A percentile compares a stretch with the other conserved stretches of the same genome.
These are phyloP conservation scores for Blastocrithidia nonstop DNA, from an alignment of 208 protist species.

Conservation along the genomic window DNA sequence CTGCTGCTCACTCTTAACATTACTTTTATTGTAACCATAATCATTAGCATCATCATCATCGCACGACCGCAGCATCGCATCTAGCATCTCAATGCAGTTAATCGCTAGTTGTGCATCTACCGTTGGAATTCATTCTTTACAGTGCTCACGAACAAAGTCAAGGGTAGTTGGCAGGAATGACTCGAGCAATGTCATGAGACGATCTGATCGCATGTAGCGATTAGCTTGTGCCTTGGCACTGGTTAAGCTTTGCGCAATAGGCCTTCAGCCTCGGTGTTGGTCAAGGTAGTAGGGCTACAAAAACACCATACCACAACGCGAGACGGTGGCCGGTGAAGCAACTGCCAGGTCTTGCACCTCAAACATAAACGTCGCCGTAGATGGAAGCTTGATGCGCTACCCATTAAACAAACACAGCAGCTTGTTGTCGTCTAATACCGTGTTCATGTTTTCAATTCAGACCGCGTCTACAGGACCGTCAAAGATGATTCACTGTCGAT, in stretches of 20 bases:
- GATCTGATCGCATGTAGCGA: conserved; percentile 25
- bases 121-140: conserved; percentile 80
- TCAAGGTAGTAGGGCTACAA: conserved; percentile 89
- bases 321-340: conserved; percentile 97
- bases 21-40: conserved; percentile 4
- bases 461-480: conserved; percentile 98
- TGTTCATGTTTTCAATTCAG: conserved; percentile 99
- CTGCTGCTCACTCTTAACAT: not conserved
- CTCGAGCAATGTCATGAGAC: conserved; percentile 62
- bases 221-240: conserved; percentile 24
- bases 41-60: conserved; percentile 19
- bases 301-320: conserved; percentile 98
- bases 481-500: conserved; percentile 94
- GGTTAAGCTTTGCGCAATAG: conserved; percentile 54
- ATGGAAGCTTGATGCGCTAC: conserved; percentile 92
- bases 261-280: conserved; percentile 76
- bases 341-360: conserved; percentile 96
- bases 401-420: conserved; percentile 95
- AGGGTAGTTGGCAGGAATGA: conserved; percentile 63
- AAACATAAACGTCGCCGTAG: conserved; percentile 93
- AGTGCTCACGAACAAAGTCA: conserved; percentile 76
- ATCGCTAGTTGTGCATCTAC: conserved; percentile 83
- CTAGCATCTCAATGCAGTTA: conserved; percentile 83
- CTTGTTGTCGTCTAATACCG: conserved; percentile 98
- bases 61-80: conserved; percentile 43